Base-by-base conservation (phyloP, 495 filamentous ascomycete species). In the Trichocladium uniseriatum region DNA sequence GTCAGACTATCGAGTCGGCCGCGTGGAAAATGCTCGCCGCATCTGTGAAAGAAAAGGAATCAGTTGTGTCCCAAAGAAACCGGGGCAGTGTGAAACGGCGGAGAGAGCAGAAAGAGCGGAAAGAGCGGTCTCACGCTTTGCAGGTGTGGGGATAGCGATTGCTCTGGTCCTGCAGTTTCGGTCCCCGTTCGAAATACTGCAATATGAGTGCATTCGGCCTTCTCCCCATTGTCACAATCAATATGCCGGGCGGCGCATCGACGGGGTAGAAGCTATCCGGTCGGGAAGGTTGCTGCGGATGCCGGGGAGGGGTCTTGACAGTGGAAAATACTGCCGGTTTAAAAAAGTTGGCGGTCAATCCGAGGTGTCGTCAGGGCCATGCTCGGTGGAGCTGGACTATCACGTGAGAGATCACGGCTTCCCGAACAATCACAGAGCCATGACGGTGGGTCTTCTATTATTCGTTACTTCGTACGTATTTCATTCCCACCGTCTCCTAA, bases 121-220 rank as follows among this genome's bases (percentile, higher is more conserved):
- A 51, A 41, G 38, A 39, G 45, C 43, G 44, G 47, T 40, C 57
- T 61, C 46, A 63, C 35, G 79, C 73, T 69, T 87, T 88, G 77
- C 87, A 94, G 3, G 83, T 88, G 62, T 91, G 84, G 56, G 85
- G 80, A 58, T 94, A 94, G 38, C 88, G 79, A 64, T 94, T 94
- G 70, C 82, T 87, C 48, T 83, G 79, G 61, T 92, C 87, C 56
- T 83, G 80, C 56, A 91, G 72, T 66, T 91, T 92, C 13, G 77
- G 74, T 8, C 88, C 88, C 46, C 88, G 79, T 60, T 82, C 81
- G 66, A 92, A 94, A 70, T 83, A 87, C 71, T 87, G 81, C 56
- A 85, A 70, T 59, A 94, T 87, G 48, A 94, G 72, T 47, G 79
- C 79, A 69, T 91, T 89, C 45, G 84, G 86, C 66, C 83, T 80